phyloP scores from a whole-genome alignment of 192 early-diverging fungal genomes.

The Allomyces javanicus region DNA sequence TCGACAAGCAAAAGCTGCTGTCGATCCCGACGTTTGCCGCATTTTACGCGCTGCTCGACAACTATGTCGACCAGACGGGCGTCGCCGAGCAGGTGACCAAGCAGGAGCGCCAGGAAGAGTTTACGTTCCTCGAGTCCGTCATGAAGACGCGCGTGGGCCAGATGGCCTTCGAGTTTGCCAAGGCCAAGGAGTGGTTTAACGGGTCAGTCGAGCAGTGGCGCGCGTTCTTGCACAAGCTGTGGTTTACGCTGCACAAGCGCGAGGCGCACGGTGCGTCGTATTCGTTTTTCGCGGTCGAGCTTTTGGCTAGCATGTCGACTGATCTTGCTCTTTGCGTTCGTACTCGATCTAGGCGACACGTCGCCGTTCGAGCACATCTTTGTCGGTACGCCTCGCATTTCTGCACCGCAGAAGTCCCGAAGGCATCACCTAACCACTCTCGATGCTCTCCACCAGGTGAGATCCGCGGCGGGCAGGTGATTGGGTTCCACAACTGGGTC shows the following conservation, averaged over 20 bases:
- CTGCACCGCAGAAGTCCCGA: too few relatives aligned
- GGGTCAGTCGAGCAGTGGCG: neutral
- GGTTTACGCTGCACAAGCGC: neutral
- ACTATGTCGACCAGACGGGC: neutral
- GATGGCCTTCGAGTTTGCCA: neutral
- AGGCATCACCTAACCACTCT: too few relatives aligned
- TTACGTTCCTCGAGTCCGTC: neutral
- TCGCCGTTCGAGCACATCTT: neutral
- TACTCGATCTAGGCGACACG: neutral
- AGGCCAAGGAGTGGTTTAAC: neutral
- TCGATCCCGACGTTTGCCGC: neutral
- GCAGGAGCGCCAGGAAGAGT: neutral
- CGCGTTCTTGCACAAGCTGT: neutral
- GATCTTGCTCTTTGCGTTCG: too few relatives aligned
- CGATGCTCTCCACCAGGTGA: neutral
- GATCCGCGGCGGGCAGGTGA: neutral
- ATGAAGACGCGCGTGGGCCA: neutral
- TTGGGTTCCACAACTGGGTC: neutral
- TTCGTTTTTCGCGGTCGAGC: too few relatives aligned
- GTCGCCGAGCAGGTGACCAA: neutral
- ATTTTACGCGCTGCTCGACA: neutral
- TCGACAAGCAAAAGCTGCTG: neutral
- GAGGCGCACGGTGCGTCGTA: neutral
- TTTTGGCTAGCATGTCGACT: too few relatives aligned
- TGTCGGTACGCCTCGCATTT: neutral